Evolutionary conservation across 306 rosid species (phyloP).

Genomic region (Pterocarpus macrocarpus): DNA sequence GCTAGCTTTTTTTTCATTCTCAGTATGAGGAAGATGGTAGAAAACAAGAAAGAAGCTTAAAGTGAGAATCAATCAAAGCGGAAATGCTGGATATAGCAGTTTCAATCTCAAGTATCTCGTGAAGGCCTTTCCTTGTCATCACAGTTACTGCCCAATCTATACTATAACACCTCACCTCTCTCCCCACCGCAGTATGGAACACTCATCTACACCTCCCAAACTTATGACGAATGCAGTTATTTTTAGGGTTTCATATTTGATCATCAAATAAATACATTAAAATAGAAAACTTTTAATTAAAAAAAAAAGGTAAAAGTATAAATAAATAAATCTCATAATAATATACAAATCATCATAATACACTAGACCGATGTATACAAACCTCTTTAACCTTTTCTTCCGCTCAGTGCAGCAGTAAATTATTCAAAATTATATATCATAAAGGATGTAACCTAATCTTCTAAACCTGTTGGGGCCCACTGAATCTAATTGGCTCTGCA

Average conservation of each 20-base stretch:
- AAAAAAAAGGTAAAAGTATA: too few species aligned
- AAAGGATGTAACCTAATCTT: neutral
- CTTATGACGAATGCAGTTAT: neutral
- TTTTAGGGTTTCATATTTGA: too few species aligned
- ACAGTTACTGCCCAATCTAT: conserved; percentile 23
- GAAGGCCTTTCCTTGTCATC: conserved; percentile 36
- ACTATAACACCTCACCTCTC: conserved; percentile 17
- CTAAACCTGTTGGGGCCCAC: conserved; percentile 4
- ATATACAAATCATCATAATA: too few species aligned
- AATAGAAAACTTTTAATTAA: too few species aligned
- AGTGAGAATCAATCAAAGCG: neutral
- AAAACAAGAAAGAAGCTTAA: neutral
- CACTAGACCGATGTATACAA: too few species aligned
- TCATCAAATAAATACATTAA: too few species aligned
- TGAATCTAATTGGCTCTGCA: conserved; percentile 9
- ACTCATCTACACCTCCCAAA: neutral
- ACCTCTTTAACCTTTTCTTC: too few species aligned
- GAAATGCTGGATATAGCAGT: neutral
- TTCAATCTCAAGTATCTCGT: conserved; percentile 44
- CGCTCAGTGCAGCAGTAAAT: too few species aligned
- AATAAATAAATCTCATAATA: too few species aligned
- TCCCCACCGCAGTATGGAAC: conserved; percentile 2
- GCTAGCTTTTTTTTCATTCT: neutral
- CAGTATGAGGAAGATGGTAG: neutral
- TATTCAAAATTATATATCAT: neutral